Conservation (phyloP, 2,329 filamentous ascomycete species). For the Leptographium wingfieldii region DNA sequence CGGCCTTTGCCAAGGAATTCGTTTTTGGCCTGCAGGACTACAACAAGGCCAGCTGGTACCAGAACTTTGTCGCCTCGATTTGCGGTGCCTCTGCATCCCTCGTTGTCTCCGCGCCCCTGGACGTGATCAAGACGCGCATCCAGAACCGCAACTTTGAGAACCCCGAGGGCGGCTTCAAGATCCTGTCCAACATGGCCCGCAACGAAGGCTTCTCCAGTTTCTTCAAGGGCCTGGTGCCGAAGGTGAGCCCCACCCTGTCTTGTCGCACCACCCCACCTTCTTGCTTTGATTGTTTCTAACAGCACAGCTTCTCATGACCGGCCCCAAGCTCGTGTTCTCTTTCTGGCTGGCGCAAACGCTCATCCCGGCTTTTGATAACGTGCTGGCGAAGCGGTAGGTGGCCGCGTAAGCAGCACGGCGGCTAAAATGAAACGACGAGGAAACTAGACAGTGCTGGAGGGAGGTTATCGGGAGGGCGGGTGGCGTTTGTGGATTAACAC, state of each 20-base stretch:
- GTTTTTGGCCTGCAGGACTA: conserved; percentile 83
- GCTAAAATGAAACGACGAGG: neutral
- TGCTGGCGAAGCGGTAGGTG: conserved; percentile 9
- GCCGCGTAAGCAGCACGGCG: neutral
- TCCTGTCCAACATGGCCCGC: conserved; percentile 84
- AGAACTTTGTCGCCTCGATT: conserved; percentile 96
- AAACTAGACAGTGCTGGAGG: neutral
- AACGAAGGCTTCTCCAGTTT: conserved; percentile 78
- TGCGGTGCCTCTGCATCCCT: conserved; percentile 91
- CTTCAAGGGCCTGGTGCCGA: conserved; percentile 96
- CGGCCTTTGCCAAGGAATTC: conserved; percentile 95
- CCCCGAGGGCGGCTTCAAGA: conserved; percentile 85
- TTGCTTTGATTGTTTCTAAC: conserved; percentile 1
- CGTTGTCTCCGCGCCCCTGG: conserved; percentile 86
- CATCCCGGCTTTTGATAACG: conserved; percentile 72
- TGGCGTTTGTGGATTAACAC: neutral
- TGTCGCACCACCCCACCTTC: neutral
- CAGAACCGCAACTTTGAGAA: conserved; percentile 99
- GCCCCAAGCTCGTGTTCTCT: conserved; percentile 96
- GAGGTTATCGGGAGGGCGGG: neutral
- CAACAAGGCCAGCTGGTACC: conserved; percentile 85
- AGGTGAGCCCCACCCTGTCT: conserved; percentile 35
- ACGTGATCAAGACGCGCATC: conserved; percentile 96
- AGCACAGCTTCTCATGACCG: conserved; percentile 80
- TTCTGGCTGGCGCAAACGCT: conserved; percentile 99